Percentiles rank a stretch among this genome's conserved stretches.
These are phyloP conservation scores for Arabis alpina DNA, from an alignment of 345 rosid species.

Conservation along the genomic window DNA sequence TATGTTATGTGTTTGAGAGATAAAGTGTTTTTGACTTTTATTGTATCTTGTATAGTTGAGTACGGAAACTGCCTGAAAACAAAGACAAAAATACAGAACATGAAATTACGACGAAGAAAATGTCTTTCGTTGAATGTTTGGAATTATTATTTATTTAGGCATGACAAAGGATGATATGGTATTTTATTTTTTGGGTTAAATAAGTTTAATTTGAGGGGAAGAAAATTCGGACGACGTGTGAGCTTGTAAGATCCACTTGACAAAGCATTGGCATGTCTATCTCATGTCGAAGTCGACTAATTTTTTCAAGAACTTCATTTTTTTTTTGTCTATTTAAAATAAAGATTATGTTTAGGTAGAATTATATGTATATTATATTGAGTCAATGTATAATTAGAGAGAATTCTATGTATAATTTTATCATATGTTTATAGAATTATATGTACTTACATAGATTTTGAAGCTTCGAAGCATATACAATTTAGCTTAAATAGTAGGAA, in stretches of 20 bases:
- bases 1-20: slow-evolving; percentile 6
- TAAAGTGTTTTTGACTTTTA: slow-evolving; percentile 12
- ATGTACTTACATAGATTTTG: too few species aligned
- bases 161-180: too few species aligned
- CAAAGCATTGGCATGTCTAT: neutral
- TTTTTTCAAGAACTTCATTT: neutral
- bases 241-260: slow-evolving; percentile 31
- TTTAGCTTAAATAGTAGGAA: too few species aligned
- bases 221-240: slow-evolving; percentile 29
- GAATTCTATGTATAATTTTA: too few species aligned
- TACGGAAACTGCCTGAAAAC: slow-evolving; percentile 26
- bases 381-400: too few species aligned
- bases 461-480: too few species aligned
- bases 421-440: too few species aligned
- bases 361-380: too few species aligned
- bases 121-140: slow-evolving; percentile 1
- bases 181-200: too few species aligned
- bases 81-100: neutral
- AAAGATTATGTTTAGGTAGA: too few species aligned
- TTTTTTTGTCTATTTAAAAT: neutral
- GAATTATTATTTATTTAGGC: neutral
- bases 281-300: neutral
- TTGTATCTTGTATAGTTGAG: slow-evolving; percentile 29
- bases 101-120: slow-evolving; percentile 9
- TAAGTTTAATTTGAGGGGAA: neutral